Evolutionary conservation across 345 rosid species (phyloP), one percentile per base, ranked within the genome.

Genomic region (Kernera saxatilis): DNA sequence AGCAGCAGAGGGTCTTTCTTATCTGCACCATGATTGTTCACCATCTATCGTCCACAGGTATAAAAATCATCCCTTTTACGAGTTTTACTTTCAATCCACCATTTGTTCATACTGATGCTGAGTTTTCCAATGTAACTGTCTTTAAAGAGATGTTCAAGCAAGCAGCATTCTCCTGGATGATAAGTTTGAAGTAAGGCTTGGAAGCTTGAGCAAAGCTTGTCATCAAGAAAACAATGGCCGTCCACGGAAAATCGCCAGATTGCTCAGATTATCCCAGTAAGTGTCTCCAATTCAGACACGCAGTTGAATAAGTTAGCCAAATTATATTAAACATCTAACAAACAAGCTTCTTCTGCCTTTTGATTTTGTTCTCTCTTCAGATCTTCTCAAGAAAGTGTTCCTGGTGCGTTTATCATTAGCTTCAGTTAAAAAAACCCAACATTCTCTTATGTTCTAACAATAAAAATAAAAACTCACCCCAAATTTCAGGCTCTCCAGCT

Each of bases 31-130:
- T 67, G 99, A 94, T 67, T 91, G 95, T 64, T 80, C 80, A 46
- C 99, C 99, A 56, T 78, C 97, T 43, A 77, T 94, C 5, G 95
- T 91, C 80, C 99, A 94, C 83, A 89, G 99, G 99, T 93, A 82
- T 18, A 26, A 27, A 61, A 36, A 17, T 2, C 44, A 64, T 44
- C 21, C 22, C 41, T 54, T 64, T 13, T 1, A 57, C 45, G 0
- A 5, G 1, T 15, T 45, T 10, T 2, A 9, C 33, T 2, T 18
- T 25, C 17, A 9, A 0, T 9, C 40, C 23, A 59, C 30, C 26
- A 41, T 62, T 17, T 21, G 10, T 22, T 41, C 56, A 62, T 12
- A 67, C 22, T 44, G 36, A 61, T 37, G 50, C 27, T 33, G 27
- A 60, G 32, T 10, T 13, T 23, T 69, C 6, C 19, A 33, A 17